Evolutionary conservation across 2,329 filamentous ascomycete genomes (phyloP).

Genomic region (Botrytis deweyae): DNA sequence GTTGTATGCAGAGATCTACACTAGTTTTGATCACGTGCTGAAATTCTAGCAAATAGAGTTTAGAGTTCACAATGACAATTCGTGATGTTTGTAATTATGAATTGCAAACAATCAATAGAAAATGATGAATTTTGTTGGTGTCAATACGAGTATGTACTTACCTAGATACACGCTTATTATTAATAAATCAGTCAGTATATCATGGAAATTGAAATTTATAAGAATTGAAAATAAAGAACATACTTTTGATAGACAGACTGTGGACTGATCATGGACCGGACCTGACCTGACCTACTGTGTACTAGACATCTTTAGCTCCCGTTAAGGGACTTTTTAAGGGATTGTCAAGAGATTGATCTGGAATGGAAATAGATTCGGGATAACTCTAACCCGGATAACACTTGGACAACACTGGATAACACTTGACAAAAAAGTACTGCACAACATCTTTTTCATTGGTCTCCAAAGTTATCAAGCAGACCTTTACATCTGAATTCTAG

Average conservation of each 20-base stretch:
- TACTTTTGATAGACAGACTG: not conserved
- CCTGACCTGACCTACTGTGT: not conserved
- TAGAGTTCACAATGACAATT: not conserved
- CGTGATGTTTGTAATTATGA: not conserved
- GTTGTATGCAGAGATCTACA: slow-evolving; percentile 6
- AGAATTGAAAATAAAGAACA: not conserved
- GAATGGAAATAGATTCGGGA: not conserved
- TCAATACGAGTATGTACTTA: not conserved
- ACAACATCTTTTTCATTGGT: not conserved
- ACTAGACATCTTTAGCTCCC: not conserved
- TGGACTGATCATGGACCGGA: not conserved
- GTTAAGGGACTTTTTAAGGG: not conserved
- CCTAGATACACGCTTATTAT: not conserved
- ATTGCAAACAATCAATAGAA: not conserved
- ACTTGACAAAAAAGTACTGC: not conserved
- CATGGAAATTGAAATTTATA: not conserved
- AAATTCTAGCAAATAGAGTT: not conserved
- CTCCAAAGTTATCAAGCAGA: not conserved
- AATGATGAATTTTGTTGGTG: not conserved
- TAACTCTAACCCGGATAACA: not conserved
- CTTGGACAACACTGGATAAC: not conserved
- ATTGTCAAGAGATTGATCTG: not conserved
- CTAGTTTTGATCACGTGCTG: not conserved
- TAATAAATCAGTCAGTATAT: not conserved
- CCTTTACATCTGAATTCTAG: not conserved